Percentiles rank a stretch among this genome's conserved stretches.
Evolutionary conservation across 2,329 filamentous ascomycete genomes (phyloP).

Genomic region (Claviceps sp.): DNA sequence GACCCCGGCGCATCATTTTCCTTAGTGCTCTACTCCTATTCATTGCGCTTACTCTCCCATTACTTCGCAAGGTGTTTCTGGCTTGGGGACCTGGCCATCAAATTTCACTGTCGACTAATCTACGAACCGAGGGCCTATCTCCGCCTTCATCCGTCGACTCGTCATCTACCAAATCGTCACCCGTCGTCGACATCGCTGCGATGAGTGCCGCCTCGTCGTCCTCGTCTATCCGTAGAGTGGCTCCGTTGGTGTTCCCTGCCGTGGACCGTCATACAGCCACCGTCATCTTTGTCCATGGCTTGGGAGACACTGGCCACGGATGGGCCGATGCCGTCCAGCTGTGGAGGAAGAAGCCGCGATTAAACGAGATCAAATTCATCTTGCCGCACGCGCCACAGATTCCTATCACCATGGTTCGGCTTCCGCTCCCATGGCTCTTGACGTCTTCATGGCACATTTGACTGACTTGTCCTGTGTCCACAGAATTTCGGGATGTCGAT

Average conservation of each 20-base stretch:
- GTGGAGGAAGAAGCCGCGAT: conserved; percentile 66
- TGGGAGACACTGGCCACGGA: conserved; percentile 71
- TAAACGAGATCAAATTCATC: conserved; percentile 86
- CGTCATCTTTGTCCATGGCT: conserved; percentile 84
- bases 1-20: not conserved
- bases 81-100: not conserved
- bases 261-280: conserved; percentile 79
- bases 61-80: not conserved
- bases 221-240: conserved; percentile 17
- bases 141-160: not conserved
- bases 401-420: conserved; percentile 54
- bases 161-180: not conserved
- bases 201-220: conserved; percentile 10
- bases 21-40: not conserved
- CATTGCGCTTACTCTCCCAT: not conserved
- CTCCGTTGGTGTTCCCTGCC: conserved; percentile 62
- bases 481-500: conserved; percentile 66
- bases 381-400: conserved; percentile 83
- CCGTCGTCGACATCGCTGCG: not conserved
- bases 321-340: conserved; percentile 79
- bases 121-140: not conserved
- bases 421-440: not conserved
- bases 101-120: not conserved
- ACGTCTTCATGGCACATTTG: not conserved
- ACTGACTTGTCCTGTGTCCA: not conserved